Conservation (phyloP, 352 stramenopile species). For the Lagenidium sp. region DNA sequence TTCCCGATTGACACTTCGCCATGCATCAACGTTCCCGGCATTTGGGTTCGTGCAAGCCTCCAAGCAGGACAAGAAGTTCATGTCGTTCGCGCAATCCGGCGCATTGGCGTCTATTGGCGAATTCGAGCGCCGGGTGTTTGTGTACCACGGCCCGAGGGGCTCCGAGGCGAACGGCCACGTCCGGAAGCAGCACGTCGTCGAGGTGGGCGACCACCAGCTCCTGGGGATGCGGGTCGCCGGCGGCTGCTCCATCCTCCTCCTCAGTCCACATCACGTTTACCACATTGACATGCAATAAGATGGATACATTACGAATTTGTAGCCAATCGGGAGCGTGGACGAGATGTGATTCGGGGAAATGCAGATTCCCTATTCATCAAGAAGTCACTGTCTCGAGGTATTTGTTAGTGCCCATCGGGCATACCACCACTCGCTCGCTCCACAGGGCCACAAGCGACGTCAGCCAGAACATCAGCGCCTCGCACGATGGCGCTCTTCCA, state of each 20-base stretch:
- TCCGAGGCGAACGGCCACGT: constrained; percentile 30
- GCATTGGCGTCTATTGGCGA: constrained; percentile 68
- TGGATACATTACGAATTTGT: background rate
- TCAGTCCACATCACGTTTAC: constrained; percentile 35
- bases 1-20: constrained; percentile 21
- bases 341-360: too few species aligned
- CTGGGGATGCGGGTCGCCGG: constrained; percentile 44
- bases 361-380: too few species aligned
- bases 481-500: constrained; percentile 54
- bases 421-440: too few species aligned
- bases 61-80: constrained; percentile 84
- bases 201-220: constrained; percentile 55
- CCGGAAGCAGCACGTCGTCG: constrained; percentile 57
- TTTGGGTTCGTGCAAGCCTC: constrained; percentile 84
- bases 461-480: too few species aligned
- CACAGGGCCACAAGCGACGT: too few species aligned
- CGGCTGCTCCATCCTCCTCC: constrained; percentile 35
- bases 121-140: constrained; percentile 66
- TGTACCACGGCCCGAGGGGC: constrained; percentile 47
- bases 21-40: constrained; percentile 52
- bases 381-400: too few species aligned
- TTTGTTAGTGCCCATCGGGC: too few species aligned
- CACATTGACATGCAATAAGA: constrained; percentile 1
- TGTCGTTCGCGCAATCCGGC: constrained; percentile 39
- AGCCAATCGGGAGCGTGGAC: too few species aligned